Evolutionary conservation across 2,329 filamentous ascomycete genomes (phyloP).

Genomic region (Cadophora luteo-olivacea): DNA sequence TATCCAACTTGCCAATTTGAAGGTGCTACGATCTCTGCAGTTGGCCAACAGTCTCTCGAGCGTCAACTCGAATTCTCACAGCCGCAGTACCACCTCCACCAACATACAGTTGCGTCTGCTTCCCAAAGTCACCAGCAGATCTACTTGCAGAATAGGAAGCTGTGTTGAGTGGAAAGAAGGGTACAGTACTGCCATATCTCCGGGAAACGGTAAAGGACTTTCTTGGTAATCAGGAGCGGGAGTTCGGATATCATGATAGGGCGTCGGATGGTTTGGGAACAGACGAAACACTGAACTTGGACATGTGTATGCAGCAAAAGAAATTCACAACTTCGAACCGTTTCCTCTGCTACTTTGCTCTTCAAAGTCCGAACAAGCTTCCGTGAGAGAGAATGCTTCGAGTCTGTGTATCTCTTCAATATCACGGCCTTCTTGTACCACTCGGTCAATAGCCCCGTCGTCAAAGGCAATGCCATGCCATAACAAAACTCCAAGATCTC

Average conservation of each 20-base stretch:
- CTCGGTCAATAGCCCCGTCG: conserved; percentile 62
- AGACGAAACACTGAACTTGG: background rate
- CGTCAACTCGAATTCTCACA: background rate
- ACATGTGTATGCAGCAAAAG: background rate
- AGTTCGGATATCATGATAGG: background rate
- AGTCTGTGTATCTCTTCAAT: conserved; percentile 60
- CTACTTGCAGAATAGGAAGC: background rate
- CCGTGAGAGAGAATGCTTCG: conserved; percentile 43
- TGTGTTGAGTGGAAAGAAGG: background rate
- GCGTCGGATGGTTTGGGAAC: background rate
- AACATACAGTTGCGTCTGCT: background rate
- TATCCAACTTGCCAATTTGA: too few species aligned
- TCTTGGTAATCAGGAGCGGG: background rate
- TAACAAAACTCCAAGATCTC: conserved; percentile 62
- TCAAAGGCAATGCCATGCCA: conserved; percentile 72
- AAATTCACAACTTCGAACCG: background rate
- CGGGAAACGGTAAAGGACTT: background rate
- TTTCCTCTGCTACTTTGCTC: background rate
- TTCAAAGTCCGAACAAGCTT: background rate
- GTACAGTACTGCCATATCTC: background rate
- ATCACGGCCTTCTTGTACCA: conserved; percentile 59
- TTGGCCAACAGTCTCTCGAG: background rate
- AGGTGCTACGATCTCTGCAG: too few species aligned
- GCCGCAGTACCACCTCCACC: conserved; percentile 1
- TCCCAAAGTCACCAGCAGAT: background rate